Evolutionary conservation across 495 filamentous ascomycete species (phyloP).

Genomic region (Chaetomium cochliodes): DNA sequence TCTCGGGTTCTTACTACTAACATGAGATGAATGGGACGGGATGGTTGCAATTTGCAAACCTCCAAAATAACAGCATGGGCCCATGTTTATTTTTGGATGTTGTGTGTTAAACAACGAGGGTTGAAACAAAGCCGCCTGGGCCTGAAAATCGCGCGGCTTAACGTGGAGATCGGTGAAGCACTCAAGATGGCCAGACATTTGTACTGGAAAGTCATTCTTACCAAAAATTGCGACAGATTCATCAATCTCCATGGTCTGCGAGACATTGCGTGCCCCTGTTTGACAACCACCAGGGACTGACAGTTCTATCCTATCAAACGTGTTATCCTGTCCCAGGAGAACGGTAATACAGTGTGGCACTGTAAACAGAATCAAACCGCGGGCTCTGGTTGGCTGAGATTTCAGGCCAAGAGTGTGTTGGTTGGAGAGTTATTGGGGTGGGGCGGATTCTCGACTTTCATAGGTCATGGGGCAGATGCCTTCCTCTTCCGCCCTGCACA

Average conservation of each 20-base stretch:
- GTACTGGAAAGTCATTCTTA: not conserved
- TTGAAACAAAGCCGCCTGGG: not conserved
- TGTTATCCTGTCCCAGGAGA: not conserved
- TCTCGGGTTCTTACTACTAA: not conserved
- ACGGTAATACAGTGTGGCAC: constrained; percentile 1
- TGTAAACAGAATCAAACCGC: not conserved
- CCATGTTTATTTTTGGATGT: not conserved
- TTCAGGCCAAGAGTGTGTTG: constrained; percentile 5
- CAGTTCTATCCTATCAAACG: not conserved
- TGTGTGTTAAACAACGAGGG: not conserved
- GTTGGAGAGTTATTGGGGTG: constrained; percentile 2
- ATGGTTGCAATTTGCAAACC: no score
- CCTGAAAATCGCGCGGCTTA: not conserved
- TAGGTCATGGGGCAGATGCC: not conserved
- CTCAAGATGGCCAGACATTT: not conserved
- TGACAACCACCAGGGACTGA: not conserved
- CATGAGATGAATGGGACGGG: not conserved
- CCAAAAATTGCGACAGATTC: not conserved
- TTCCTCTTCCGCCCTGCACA: not conserved
- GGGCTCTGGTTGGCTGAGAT: not conserved
- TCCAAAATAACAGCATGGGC: no score
- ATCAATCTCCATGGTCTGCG: not conserved
- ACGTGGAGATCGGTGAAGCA: not conserved
- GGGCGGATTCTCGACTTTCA: not conserved
- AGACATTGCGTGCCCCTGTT: not conserved